Percentiles rank a stretch among this genome's conserved stretches.
Conservation (phyloP, 2,329 filamentous ascomycete species). For the Pseudogymnoascus sp. region DNA sequence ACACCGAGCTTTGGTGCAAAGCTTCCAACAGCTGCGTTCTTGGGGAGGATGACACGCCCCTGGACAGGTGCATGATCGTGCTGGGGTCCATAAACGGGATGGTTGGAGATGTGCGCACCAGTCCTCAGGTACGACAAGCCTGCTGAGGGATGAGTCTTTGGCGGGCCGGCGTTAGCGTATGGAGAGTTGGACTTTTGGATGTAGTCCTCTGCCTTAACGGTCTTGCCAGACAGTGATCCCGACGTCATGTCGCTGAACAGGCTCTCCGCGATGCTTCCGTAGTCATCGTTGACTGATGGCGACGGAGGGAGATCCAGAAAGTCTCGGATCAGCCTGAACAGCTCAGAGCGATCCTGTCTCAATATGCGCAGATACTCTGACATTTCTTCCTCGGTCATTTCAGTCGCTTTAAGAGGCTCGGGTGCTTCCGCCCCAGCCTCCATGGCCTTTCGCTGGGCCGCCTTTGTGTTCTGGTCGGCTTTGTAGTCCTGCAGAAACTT, state of each 20-base stretch:
- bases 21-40: conserved; percentile 28
- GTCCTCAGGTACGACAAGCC: conserved; percentile 55
- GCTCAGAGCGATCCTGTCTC: conserved; percentile 41
- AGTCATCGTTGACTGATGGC: conserved; percentile 11
- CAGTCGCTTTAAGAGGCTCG: conserved; percentile 24
- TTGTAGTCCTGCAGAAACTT: conserved; percentile 43
- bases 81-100: conserved; percentile 54
- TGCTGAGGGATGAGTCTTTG: conserved; percentile 57
- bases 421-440: conserved; percentile 30
- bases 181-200: conserved; percentile 27
- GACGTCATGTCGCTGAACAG: background rate
- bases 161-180: conserved; percentile 42
- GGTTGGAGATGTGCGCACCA: conserved; percentile 47
- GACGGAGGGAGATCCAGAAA: conserved; percentile 49
- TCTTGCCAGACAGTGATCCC: background rate
- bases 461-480: conserved; percentile 38
- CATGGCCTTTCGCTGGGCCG: conserved; percentile 32
- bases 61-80: conserved; percentile 42
- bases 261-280: conserved; percentile 3
- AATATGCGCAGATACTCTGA: conserved; percentile 45
- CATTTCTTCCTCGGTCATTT: conserved; percentile 46
- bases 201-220: conserved; percentile 7
- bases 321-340: conserved; percentile 48
- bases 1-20: conserved; percentile 23
- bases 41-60: conserved; percentile 48